Evolutionary conservation across 208 protist species (phyloP).

Genomic region (Leishmania tarentolae): DNA sequence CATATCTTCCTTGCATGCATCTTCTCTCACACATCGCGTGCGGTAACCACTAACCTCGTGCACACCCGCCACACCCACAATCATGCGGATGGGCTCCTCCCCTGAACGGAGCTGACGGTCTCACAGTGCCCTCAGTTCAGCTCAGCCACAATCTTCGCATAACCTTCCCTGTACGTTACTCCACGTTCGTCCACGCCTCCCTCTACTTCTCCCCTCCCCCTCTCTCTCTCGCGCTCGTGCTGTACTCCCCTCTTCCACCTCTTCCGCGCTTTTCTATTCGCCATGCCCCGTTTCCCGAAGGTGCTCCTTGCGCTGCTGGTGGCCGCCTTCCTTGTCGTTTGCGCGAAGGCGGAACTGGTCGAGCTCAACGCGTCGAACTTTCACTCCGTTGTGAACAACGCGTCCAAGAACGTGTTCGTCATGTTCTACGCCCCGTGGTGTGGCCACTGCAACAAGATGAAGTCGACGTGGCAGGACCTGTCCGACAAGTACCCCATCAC

Average conservation of each 20-base stretch:
- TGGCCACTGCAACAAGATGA: slow-evolving; percentile 95
- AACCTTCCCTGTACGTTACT: no score
- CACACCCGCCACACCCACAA: not conserved
- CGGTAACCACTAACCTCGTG: not conserved
- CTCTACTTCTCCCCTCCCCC: not conserved
- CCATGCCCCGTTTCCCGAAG: slow-evolving; percentile 23
- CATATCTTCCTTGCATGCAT: not conserved
- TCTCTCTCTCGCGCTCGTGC: not conserved
- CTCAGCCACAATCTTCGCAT: no score
- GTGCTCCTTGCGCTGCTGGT: slow-evolving; percentile 24
- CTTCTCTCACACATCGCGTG: not conserved
- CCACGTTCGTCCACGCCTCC: no score
- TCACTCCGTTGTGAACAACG: slow-evolving; percentile 78
- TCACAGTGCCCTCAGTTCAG: not conserved
- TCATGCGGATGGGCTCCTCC: no score
- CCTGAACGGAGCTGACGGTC: not conserved
- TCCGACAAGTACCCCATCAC: slow-evolving; percentile 45
- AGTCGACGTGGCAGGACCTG: slow-evolving; percentile 83
- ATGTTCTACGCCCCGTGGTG: slow-evolving; percentile 98
- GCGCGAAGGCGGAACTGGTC: slow-evolving; percentile 47
- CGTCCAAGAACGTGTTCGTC: slow-evolving; percentile 93
- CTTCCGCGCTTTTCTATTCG: not conserved
- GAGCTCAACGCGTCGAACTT: slow-evolving; percentile 82
- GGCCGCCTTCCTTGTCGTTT: slow-evolving; percentile 20
- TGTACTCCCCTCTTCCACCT: not conserved